Conservation (phyloP, 192 early-diverging fungal genomes). For the Coemansia sp. region DNA sequence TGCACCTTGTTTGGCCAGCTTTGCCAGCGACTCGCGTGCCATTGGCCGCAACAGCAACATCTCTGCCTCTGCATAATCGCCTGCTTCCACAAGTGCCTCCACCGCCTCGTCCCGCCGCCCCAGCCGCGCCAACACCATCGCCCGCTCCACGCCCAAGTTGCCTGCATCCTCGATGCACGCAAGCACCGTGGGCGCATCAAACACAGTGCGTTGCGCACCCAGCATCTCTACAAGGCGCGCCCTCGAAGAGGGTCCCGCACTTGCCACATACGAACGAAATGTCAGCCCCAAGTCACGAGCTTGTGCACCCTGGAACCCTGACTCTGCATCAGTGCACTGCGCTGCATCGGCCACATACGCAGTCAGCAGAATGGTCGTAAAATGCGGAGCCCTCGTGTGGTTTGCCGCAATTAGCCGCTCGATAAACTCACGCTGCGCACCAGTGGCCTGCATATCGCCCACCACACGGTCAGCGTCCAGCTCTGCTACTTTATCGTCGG, state of each 20-base stretch:
- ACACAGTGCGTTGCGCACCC: slow-evolving; percentile 1
- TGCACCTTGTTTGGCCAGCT: slow-evolving; percentile 1
- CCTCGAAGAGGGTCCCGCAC: slow-evolving; percentile 6
- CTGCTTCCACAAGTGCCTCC: slow-evolving; percentile 22
- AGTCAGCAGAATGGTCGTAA: slow-evolving; percentile 42
- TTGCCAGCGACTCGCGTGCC: slow-evolving; percentile 24
- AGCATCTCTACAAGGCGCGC: slow-evolving; percentile 27
- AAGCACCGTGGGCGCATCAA: slow-evolving; percentile 24
- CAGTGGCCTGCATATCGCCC: slow-evolving; percentile 11
- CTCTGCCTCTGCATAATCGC: slow-evolving; percentile 51
- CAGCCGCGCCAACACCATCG: slow-evolving; percentile 32
- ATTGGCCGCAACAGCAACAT: slow-evolving; percentile 27
- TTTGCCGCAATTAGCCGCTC: slow-evolving; percentile 35
- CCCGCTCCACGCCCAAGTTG: slow-evolving; percentile 23
- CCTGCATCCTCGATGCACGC: slow-evolving; percentile 22
- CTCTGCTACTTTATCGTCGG: slow-evolving; percentile 17
- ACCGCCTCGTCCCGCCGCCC: slow-evolving; percentile 14
- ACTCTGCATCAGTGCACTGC: slow-evolving; percentile 8
- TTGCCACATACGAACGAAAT: slow-evolving; percentile 17
- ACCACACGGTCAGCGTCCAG: slow-evolving; percentile 41
- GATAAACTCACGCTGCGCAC: slow-evolving; percentile 31
- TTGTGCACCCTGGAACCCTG: slow-evolving; percentile 27
- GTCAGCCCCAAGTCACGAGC: slow-evolving; percentile 32
- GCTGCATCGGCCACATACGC: slow-evolving; percentile 26
- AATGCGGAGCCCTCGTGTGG: slow-evolving; percentile 38